Conservation (phyloP, 78 protist species). For the Speleostelium caveatum region DNA sequence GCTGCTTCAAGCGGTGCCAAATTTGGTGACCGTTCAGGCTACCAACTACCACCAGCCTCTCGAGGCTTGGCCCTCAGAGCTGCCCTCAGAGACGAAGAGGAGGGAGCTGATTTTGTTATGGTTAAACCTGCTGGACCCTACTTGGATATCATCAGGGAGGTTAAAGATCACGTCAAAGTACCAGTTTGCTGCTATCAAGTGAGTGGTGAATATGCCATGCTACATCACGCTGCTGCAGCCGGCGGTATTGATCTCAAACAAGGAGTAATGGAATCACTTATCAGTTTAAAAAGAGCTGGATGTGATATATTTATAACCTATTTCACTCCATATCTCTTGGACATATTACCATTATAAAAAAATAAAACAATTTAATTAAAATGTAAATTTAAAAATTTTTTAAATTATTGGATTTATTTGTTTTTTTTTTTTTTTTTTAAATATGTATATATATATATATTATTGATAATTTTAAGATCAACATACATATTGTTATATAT, state of each 20-base stretch:
- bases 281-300: slow-evolving; percentile 87
- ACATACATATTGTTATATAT: background rate
- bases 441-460: too few species aligned
- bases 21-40: slow-evolving; percentile 87
- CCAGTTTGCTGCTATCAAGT: slow-evolving; percentile 91
- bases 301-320: slow-evolving; percentile 90
- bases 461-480: too few species aligned
- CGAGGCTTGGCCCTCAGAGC: slow-evolving; percentile 87
- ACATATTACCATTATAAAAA: slow-evolving; percentile 74
- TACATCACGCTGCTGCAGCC: slow-evolving; percentile 83
- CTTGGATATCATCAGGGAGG: slow-evolving; percentile 87
- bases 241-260: slow-evolving; percentile 77
- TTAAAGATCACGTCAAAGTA: slow-evolving; percentile 46
- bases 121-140: slow-evolving; percentile 94
- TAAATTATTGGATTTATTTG: too few species aligned
- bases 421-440: too few species aligned
- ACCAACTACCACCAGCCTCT: slow-evolving; percentile 92
- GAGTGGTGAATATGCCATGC: slow-evolving; percentile 91
- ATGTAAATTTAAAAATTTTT: too few species aligned
- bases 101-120: slow-evolving; percentile 95
- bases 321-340: slow-evolving; percentile 83
- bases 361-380: background rate
- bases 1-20: slow-evolving; percentile 84
- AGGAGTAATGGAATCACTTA: slow-evolving; percentile 80
- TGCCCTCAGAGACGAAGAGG: slow-evolving; percentile 79